Base-by-base conservation (phyloP, 305 asterid species). In the Fraxinus baroniana region DNA sequence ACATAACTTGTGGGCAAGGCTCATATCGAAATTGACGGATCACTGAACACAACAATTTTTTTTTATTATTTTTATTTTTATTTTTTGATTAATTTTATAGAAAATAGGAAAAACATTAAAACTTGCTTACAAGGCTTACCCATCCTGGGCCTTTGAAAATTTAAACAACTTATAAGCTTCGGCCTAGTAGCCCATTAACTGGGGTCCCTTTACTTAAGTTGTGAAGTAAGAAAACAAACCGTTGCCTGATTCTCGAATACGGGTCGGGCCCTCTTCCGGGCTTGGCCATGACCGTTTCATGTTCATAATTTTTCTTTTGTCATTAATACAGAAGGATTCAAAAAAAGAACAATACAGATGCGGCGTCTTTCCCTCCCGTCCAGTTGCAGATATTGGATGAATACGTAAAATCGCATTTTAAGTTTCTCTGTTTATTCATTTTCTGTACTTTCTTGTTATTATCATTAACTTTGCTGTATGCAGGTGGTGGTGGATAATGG, bases 401-500 rank as follows among this genome's bases (percentile, higher is more conserved):
- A 81, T 86, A 90, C 20, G 98, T 93, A 89, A 83, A 39, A 17
- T 77, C 82, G 4, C 70, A 77, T 46, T 46, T 46, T 4, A 46
- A 35, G 18, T 77, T 33, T 32, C 30, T 15, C 24, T 37, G 8
- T 20, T 24, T 64, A 76, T 13, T 44, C 52, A 15, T 33, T 0
- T 33, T 15, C 24, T 41, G 32, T 10, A 8, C 22, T 12, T 62
- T 20, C 10, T 30, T 35, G 15, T 8, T 41, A 79, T n/a, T 13
- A 35, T 24, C 3, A n/a, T 57, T 32, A 32, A 8, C 2, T 7
- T 12, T 68, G 37, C 2, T 66, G 13, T 35, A 1, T 73, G 64
- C 85, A 93, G 94, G 90, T 92, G 75, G 90, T 91, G 64, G 81
- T 95, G 84, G 92, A 84, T 35, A 95, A 95, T 86, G 98, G 96